A percentile compares a stretch with the other conserved stretches of the same genome.
phyloP scores from a whole-genome alignment of 768 basidiomycete genomes.

The Glaciozyma antarctica region DNA sequence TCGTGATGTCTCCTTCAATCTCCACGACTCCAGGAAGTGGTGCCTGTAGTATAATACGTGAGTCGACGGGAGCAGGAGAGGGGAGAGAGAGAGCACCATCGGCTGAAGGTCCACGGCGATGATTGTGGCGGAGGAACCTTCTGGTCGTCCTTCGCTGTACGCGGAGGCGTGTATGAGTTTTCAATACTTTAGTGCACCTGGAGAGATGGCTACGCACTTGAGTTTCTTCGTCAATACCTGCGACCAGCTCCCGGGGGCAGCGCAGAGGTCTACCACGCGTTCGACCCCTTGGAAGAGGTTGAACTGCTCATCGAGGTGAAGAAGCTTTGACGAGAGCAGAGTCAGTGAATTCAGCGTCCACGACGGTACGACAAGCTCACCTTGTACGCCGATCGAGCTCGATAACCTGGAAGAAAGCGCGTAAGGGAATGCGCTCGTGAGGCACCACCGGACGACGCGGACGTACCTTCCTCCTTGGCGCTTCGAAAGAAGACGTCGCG shows the following conservation, averaged over 20 bases:
- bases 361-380: not conserved
- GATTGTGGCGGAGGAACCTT: slow-evolving; percentile 28
- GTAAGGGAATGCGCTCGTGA: not conserved
- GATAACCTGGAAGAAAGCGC: slow-evolving; percentile 31
- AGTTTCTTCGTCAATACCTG: slow-evolving; percentile 41
- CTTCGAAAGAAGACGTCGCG: slow-evolving; percentile 24
- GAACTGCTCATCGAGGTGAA: slow-evolving; percentile 38
- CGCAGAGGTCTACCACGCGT: slow-evolving; percentile 37
- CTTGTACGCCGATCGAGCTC: slow-evolving; percentile 39
- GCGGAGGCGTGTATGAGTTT: not conserved
- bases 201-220: slow-evolving; percentile 27
- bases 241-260: slow-evolving; percentile 41
- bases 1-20: slow-evolving; percentile 45
- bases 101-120: slow-evolving; percentile 41
- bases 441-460: no score
- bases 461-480: slow-evolving; percentile 28
- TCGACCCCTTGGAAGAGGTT: slow-evolving; percentile 34
- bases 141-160: slow-evolving; percentile 17
- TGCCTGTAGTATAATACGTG: slow-evolving; percentile 34
- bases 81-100: slow-evolving; percentile 32
- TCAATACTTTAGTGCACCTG: no score
- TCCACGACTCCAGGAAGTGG: slow-evolving; percentile 42
- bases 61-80: not conserved
- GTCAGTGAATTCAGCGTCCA: not conserved
- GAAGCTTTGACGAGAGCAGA: slow-evolving; percentile 24